phyloP scores from a whole-genome alignment of 176 grass and related monocot genomes.

The Themeda triandra region DNA sequence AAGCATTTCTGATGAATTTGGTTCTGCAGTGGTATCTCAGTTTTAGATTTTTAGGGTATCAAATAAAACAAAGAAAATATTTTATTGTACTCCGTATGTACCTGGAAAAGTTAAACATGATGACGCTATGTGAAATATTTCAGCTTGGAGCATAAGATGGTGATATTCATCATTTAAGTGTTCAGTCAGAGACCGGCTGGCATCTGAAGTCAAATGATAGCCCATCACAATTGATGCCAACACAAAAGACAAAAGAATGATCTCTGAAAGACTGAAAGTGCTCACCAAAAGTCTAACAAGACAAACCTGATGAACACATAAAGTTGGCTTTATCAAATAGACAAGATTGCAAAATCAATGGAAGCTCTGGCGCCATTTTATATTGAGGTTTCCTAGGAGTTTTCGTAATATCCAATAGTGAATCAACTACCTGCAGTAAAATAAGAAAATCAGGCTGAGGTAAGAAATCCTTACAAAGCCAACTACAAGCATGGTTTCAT shows the following conservation, averaged over 20 bases:
- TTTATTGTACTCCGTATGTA: conserved; percentile 10
- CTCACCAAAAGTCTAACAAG: background rate
- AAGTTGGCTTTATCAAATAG: conserved; percentile 66
- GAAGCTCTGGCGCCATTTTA: conserved; percentile 85
- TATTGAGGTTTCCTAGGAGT: conserved; percentile 89
- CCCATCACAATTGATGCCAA: background rate
- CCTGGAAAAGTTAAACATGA: conserved; percentile 56
- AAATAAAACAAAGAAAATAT: conserved; percentile 8
- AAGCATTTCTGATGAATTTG: conserved; percentile 34
- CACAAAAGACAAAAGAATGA: conserved; percentile 14
- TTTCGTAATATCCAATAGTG: conserved; percentile 67
- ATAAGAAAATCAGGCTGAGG: conserved; percentile 1
- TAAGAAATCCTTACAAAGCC: conserved; percentile 32
- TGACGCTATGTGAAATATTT: conserved; percentile 68
- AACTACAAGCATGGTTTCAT: background rate
- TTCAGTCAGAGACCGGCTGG: conserved; percentile 50
- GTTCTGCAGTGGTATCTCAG: conserved; percentile 45
- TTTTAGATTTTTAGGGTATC: conserved; percentile 11
- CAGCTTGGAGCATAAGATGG: conserved; percentile 71
- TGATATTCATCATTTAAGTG: conserved; percentile 76
- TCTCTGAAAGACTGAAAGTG: conserved; percentile 17
- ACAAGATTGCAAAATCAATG: conserved; percentile 72
- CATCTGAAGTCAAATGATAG: conserved; percentile 42
- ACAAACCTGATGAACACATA: conserved; percentile 83
- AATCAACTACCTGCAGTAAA: conserved; percentile 73